These are phyloP conservation scores for Phoenix roebelenii DNA, from an alignment of 176 grass and related monocot genomes.

Conservation along the genomic window DNA sequence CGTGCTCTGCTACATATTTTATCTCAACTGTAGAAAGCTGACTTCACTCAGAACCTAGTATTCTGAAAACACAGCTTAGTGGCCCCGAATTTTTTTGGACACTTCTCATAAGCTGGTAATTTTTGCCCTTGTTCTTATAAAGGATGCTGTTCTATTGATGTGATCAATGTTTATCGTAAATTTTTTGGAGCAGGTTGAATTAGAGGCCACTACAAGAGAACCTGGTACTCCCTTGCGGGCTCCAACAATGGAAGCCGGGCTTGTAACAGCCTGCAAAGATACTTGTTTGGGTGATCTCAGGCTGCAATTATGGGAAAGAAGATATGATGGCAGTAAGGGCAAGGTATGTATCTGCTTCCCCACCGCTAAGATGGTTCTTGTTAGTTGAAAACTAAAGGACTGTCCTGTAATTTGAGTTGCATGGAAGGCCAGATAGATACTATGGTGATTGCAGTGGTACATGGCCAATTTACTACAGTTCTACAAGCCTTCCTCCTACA, in stretches of 20 bases:
- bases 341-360: conserved; percentile 29
- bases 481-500: too few species aligned
- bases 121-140: too few species aligned
- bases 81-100: too few species aligned
- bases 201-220: conserved; percentile 60
- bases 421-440: not conserved
- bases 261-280: conserved; percentile 81
- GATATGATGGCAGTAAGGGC: conserved; percentile 48
- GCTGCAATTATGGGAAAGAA: conserved; percentile 79
- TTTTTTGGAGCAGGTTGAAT: conserved; percentile 45
- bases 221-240: conserved; percentile 63
- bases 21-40: too few species aligned
- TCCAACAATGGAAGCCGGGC: conserved; percentile 69
- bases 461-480: too few species aligned
- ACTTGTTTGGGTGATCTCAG: conserved; percentile 78
- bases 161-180: not conserved
- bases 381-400: not conserved
- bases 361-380: too few species aligned
- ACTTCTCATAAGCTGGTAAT: too few species aligned
- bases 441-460: too few species aligned
- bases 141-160: too few species aligned
- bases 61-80: too few species aligned
- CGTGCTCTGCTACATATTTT: too few species aligned
- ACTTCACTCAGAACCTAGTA: too few species aligned
- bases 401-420: not conserved